Percentiles rank a stretch among this genome's conserved stretches.
These are phyloP conservation scores for Fremontodendron californicum DNA, from an alignment of 345 rosid genomes.

Conservation along the genomic window DNA sequence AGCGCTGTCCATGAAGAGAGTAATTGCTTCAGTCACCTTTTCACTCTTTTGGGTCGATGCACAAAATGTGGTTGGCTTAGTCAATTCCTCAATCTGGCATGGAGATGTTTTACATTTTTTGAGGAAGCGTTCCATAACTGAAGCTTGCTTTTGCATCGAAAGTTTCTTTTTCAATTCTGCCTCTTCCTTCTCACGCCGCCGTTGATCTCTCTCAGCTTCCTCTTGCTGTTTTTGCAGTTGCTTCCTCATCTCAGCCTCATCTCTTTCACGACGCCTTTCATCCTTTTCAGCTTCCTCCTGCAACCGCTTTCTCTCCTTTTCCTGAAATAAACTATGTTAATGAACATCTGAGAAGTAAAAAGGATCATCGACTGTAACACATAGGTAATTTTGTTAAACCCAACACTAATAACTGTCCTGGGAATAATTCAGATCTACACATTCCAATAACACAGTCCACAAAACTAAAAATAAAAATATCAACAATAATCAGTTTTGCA, in stretches of 20 bases:
- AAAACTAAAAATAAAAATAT: not conserved
- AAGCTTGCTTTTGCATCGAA: constrained; percentile 76
- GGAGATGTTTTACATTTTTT: constrained; percentile 51
- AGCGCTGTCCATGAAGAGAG: constrained; percentile 50
- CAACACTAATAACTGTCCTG: not conserved
- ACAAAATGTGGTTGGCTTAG: constrained; percentile 20
- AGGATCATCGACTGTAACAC: not conserved
- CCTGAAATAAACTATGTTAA: constrained; percentile 35
- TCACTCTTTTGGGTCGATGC: constrained; percentile 27
- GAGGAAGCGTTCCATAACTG: constrained; percentile 82
- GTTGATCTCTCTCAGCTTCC: constrained; percentile 68
- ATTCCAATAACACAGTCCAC: not conserved
- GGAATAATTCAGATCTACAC: not conserved
- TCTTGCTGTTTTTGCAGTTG: constrained; percentile 69
- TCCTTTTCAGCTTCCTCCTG: constrained; percentile 55
- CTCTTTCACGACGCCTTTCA: constrained; percentile 58
- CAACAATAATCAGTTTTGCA: not conserved
- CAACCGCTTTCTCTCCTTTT: constrained; percentile 59
- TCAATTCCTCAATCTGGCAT: constrained; percentile 27
- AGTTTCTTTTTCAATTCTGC: constrained; percentile 57
- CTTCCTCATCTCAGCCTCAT: constrained; percentile 57
- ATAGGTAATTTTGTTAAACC: not conserved
- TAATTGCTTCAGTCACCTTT: constrained; percentile 37
- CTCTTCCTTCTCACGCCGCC: constrained; percentile 70
- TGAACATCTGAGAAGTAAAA: constrained; percentile 3